A percentile compares a stretch with the other conserved stretches of the same genome.
These are phyloP conservation scores for Parathielavia hyrcaniae DNA, from an alignment of 495 filamentous ascomycete species.

Conservation along the genomic window DNA sequence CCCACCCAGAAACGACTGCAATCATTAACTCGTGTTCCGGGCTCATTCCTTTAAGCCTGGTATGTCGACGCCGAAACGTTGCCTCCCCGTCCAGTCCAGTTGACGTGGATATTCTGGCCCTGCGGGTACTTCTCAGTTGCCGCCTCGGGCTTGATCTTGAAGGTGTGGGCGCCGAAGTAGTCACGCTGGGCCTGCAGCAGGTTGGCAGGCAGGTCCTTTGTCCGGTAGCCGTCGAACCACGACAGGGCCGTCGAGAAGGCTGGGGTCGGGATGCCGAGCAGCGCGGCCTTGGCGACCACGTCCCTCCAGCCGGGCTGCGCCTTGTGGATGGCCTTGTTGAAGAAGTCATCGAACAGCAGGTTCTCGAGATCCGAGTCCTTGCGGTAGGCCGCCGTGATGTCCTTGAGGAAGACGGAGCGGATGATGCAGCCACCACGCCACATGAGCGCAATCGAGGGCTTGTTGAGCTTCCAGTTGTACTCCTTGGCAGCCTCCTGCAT, in stretches of 20 bases:
- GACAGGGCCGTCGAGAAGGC: conserved; percentile 92
- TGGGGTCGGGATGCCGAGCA: conserved; percentile 90
- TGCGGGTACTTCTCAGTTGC: conserved; percentile 78
- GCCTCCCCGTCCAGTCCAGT: conserved; percentile 98
- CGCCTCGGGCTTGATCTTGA: conserved; percentile 88
- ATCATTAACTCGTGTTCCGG: conserved; percentile 8
- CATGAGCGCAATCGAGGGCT: conserved; percentile 99
- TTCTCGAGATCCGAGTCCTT: conserved; percentile 94
- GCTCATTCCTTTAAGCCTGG: conserved; percentile 61
- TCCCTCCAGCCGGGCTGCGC: conserved; percentile 95
- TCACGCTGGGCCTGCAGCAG: conserved; percentile 96
- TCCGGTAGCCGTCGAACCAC: conserved; percentile 98
- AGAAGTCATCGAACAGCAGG: conserved; percentile 96
- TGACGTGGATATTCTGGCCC: conserved; percentile 92
- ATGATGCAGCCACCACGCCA: conserved; percentile 99
- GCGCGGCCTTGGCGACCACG: conserved; percentile 81
- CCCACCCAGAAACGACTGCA: conserved; percentile 9
- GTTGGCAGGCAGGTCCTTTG: conserved; percentile 92
- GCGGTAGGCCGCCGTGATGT: conserved; percentile 96
- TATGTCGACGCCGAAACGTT: conserved; percentile 96
- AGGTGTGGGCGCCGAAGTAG: conserved; percentile 99
- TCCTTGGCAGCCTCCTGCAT: conserved; percentile 97
- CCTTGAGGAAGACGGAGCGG: conserved; percentile 98
- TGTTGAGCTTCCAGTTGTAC: conserved; percentile 98
- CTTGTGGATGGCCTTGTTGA: conserved; percentile 96